Percentiles rank a stretch among this genome's conserved stretches.
Conservation (phyloP, 805 yeast genomes). For the Nakazawaea holstii region DNA sequence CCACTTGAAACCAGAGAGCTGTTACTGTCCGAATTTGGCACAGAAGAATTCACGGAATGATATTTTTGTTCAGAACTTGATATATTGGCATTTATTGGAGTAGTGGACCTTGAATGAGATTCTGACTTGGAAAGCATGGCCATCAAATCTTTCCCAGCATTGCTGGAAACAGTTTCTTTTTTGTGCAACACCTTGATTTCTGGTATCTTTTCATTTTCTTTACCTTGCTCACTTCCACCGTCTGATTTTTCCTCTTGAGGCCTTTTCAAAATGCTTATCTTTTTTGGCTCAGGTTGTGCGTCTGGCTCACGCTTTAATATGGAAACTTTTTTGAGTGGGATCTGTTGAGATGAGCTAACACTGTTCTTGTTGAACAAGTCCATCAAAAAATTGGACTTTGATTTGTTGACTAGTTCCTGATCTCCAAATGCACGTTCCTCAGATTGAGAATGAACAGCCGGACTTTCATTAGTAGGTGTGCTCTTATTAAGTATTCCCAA, state of each 20-base stretch:
- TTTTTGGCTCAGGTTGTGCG: slow-evolving; percentile 11
- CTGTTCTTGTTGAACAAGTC: slow-evolving; percentile 14
- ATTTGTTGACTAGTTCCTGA: slow-evolving; percentile 4
- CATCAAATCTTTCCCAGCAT: not conserved
- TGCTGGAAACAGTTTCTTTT: not conserved
- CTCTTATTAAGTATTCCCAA: slow-evolving; percentile 22
- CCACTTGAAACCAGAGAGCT: too few species aligned
- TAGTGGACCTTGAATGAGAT: not conserved
- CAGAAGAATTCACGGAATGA: too few species aligned
- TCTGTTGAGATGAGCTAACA: not conserved
- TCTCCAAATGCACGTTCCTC: not conserved
- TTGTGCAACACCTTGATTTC: not conserved
- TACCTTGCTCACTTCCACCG: not conserved
- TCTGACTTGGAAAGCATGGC: not conserved
- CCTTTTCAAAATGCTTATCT: slow-evolving; percentile 1
- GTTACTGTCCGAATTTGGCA: too few species aligned
- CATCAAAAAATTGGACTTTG: slow-evolving; percentile 14
- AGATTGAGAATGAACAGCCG: not conserved
- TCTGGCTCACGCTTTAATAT: slow-evolving; percentile 1
- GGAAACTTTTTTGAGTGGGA: not conserved
- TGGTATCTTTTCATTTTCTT: not conserved
- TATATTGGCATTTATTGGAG: not conserved
- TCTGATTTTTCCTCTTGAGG: not conserved
- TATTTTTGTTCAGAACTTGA: too few species aligned
- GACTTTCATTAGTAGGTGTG: slow-evolving; percentile 8